Conservation (phyloP, 495 filamentous ascomycete species). For the Saxophila tyrrhenica region DNA sequence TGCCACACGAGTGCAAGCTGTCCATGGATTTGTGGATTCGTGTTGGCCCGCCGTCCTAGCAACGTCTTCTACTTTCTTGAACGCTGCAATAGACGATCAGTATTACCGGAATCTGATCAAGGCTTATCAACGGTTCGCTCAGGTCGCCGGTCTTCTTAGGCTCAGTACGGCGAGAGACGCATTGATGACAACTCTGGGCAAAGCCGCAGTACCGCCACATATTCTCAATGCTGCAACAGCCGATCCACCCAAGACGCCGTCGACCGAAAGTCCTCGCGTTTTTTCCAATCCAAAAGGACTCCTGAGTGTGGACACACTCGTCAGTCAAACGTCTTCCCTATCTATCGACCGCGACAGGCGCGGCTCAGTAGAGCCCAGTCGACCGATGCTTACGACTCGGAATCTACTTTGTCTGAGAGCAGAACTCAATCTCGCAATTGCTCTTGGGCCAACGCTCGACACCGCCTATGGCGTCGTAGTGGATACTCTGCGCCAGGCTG, state of each 20-base stretch:
- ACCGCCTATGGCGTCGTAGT: conserved; percentile 80
- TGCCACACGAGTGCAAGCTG: conserved; percentile 55
- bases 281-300: conserved; percentile 54
- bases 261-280: conserved; percentile 41
- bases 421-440: conserved; percentile 86
- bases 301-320: conserved; percentile 51
- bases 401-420: conserved; percentile 85
- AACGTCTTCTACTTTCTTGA: conserved; percentile 86
- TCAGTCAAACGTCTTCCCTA: conserved; percentile 35
- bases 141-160: conserved; percentile 80
- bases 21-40: conserved; percentile 70
- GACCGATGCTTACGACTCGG: conserved; percentile 61
- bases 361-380: conserved; percentile 37
- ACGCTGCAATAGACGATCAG: conserved; percentile 83
- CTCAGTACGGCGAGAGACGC: conserved; percentile 82
- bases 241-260: conserved; percentile 31
- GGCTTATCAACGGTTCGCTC: conserved; percentile 88
- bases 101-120: conserved; percentile 89
- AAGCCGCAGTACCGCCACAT: conserved; percentile 77
- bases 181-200: conserved; percentile 85
- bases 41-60: conserved; percentile 96
- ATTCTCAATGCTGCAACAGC: conserved; percentile 49
- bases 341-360: conserved; percentile 41
- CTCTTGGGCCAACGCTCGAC: conserved; percentile 76
- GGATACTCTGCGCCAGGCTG: conserved; percentile 83